These are phyloP conservation scores for Malassezia caprae DNA, from an alignment of 1,284 basidiomycete genomes.

Conservation along the genomic window DNA sequence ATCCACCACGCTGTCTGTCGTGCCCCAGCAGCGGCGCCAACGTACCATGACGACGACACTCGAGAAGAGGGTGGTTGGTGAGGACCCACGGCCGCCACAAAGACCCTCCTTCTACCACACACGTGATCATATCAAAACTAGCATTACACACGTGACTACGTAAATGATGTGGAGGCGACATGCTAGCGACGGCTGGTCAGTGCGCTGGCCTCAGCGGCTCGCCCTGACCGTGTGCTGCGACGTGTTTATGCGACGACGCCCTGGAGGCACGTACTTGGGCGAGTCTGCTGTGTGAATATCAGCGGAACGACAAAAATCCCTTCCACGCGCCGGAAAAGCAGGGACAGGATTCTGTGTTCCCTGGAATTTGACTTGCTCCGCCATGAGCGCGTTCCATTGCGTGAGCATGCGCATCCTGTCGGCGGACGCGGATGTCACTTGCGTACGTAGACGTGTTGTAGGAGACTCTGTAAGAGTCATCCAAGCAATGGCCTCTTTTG, in stretches of 20 bases:
- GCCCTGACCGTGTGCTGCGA: neutral
- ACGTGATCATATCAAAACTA: slow-evolving; percentile 10
- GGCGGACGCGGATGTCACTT: neutral
- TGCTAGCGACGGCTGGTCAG: neutral
- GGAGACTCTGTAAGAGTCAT: neutral
- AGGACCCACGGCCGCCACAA: slow-evolving; percentile 1
- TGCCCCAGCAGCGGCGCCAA: neutral
- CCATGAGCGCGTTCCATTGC: neutral
- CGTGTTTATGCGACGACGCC: neutral
- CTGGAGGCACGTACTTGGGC: neutral
- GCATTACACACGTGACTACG: neutral
- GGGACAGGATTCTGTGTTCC: neutral
- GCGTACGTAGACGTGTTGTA: neutral
- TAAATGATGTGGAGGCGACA: neutral
- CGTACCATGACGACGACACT: slow-evolving; percentile 19
- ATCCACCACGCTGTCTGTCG: neutral
- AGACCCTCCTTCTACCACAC: neutral
- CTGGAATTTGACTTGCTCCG: neutral
- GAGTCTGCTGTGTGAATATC: neutral
- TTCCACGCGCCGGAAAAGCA: neutral
- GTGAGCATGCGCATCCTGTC: neutral
- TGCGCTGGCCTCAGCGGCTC: neutral
- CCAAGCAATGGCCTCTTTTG: neutral
- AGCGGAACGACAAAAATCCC: neutral
- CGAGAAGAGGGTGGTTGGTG: slow-evolving; percentile 1